phyloP scores from a whole-genome alignment of 1,284 basidiomycete genomes.

The Sutorius eximius region DNA sequence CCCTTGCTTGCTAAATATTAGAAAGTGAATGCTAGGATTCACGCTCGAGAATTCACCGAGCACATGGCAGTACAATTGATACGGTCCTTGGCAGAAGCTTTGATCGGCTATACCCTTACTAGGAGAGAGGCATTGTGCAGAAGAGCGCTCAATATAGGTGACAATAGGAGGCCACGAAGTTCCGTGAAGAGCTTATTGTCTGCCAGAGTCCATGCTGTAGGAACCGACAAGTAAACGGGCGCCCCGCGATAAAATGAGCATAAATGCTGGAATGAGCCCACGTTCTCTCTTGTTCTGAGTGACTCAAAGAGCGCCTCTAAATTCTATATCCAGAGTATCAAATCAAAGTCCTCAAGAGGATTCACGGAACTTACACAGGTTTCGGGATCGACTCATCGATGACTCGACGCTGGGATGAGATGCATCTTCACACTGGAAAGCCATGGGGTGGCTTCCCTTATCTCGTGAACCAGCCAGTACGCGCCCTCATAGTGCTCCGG shows the following conservation, averaged over 20 bases:
- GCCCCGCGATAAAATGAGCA: neutral
- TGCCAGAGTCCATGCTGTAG: conserved; percentile 4
- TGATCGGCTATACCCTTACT: neutral
- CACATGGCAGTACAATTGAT: neutral
- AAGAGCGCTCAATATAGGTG: neutral
- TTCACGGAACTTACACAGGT: neutral
- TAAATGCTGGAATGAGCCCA: neutral
- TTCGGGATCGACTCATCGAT: neutral
- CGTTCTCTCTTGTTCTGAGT: neutral
- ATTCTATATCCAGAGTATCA: neutral
- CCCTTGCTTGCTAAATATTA: neutral
- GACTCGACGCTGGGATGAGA: neutral
- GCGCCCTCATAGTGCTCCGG: neutral
- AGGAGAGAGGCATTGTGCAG: no score
- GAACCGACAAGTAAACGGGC: neutral
- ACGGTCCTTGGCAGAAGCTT: neutral
- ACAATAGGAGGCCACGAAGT: neutral
- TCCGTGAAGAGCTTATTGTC: neutral
- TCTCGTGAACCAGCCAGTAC: neutral
- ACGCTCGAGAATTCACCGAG: neutral
- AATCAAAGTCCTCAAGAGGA: neutral
- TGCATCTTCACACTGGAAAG: neutral
- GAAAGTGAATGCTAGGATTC: neutral
- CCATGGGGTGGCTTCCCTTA: neutral
- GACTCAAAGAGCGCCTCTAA: neutral